phyloP scores from a whole-genome alignment of 345 rosid genomes.

The Linum trigynum region DNA sequence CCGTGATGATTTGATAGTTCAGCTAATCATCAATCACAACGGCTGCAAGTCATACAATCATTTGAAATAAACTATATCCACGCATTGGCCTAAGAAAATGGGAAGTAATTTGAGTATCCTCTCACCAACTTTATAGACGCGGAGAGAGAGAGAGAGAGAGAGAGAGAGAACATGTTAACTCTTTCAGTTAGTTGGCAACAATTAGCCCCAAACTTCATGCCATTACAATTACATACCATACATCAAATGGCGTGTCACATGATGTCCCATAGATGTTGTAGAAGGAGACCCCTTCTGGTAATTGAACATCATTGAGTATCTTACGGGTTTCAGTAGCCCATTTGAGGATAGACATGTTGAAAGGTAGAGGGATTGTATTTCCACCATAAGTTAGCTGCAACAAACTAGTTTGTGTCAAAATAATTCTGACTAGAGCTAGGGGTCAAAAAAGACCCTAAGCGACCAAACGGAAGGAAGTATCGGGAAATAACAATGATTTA shows the following conservation, averaged over 20 bases:
- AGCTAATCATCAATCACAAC: neutral
- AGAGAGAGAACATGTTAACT: neutral
- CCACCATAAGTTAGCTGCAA: slow-evolving; percentile 58
- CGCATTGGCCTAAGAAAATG: neutral
- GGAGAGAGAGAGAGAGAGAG: neutral
- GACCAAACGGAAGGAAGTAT: neutral
- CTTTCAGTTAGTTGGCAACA: slow-evolving; percentile 1
- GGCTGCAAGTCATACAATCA: slow-evolving; percentile 4
- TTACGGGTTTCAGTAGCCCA: slow-evolving; percentile 73
- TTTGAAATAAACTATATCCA: neutral
- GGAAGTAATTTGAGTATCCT: neutral
- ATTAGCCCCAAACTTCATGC: neutral
- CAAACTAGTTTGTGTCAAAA: neutral
- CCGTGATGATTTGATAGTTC: neutral
- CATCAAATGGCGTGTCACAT: slow-evolving; percentile 71
- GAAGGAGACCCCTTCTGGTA: slow-evolving; percentile 63
- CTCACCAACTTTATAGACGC: neutral
- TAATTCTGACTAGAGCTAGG: neutral
- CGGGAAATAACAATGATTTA: neutral
- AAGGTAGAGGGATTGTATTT: slow-evolving; percentile 57
- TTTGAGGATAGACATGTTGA: slow-evolving; percentile 50
- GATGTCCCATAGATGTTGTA: slow-evolving; percentile 78
- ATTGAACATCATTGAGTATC: slow-evolving; percentile 42
- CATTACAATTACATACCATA: slow-evolving; percentile 48
- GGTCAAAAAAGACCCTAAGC: neutral